Base-by-base conservation (phyloP, 306 rosid species). In the Malus sieversii region DNA sequence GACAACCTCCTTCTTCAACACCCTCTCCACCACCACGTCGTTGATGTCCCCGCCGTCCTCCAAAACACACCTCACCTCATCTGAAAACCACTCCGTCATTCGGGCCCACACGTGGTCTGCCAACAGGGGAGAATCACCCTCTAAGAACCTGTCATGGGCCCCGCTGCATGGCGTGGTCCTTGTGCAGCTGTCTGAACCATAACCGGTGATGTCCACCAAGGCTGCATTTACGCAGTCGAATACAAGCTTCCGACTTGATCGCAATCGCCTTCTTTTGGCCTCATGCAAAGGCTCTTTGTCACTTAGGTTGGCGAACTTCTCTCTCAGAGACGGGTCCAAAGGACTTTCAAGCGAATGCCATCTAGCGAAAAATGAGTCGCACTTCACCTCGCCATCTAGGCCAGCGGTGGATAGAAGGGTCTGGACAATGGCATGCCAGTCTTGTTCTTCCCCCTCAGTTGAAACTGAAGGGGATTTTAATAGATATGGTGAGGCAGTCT, bases 251-350 rank as follows among this genome's bases (percentile, higher is more conserved):
- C 88, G 85, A 32, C 72, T 85, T 69, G 97, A 92, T 59, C 94
- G 82, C 61, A 80, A 76, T 66, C 88, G 89, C 90, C 97, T 89
- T 83, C 90, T 84, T 74, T 84, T 87, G 23, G 93, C 90, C 87
- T 89, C 96, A 8, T 83, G 89, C 71, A 88, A 63, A 66, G 85
- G 83, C 77, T 88, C 93, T 64, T 85, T 85, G 29, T 77, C 90
- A 60, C 78, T 75, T 5, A 84, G 13, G 70, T 75, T 84, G 80
- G 86, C 84, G 23, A 75, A 90, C 75, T 86, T 92, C 76, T 89
- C 93, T 85, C 97, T 89, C 68, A 96, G 68, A 74, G 96, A 88
- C 53, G 96, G 96, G 70, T 90, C 96, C 79, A 96, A 82, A 55
- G 99, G 93, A 68, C 87, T 82, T 70, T 92, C 93, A 29, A 79